These are phyloP conservation scores for Metarhizium guizhouense DNA, from an alignment of 2,329 filamentous ascomycete genomes.

Conservation along the genomic window DNA sequence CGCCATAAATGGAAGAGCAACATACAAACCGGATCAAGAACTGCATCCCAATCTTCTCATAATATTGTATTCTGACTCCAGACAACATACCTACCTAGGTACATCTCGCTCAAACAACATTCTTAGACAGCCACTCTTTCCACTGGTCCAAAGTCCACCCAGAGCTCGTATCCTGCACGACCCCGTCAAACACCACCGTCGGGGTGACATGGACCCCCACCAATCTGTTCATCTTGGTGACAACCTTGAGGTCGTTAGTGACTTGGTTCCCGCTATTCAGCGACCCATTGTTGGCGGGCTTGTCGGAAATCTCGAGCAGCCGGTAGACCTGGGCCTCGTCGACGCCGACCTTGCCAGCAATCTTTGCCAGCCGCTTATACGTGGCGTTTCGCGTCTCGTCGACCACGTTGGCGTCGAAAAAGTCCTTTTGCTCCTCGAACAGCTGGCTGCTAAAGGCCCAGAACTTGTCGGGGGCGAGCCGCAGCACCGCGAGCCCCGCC, in stretches of 20 bases:
- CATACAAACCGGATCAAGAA: too few relatives aligned
- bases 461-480: constrained; percentile 61
- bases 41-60: neutral
- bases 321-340: constrained; percentile 61
- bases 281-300: constrained; percentile 55
- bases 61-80: too few relatives aligned
- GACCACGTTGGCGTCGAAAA: constrained; percentile 78
- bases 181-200: constrained; percentile 80
- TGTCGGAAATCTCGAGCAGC: constrained; percentile 60
- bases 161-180: constrained; percentile 73
- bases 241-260: constrained; percentile 75
- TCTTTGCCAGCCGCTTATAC: constrained; percentile 66
- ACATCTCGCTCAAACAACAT: constrained; percentile 27
- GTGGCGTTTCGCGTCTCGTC: constrained; percentile 78
- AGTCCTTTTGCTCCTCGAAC: constrained; percentile 58
- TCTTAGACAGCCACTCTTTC: constrained; percentile 69
- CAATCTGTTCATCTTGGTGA: constrained; percentile 71
- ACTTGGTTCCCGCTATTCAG: constrained; percentile 75
- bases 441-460: constrained; percentile 68
- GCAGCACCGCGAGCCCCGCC: constrained; percentile 72
- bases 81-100: too few relatives aligned
- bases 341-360: constrained; percentile 62
- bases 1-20: too few relatives aligned
- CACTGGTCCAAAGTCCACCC: constrained; percentile 74
- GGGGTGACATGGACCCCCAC: constrained; percentile 85